Evolutionary conservation across 2,329 filamentous ascomycete genomes (phyloP).

Genomic region (Calonectria henricotiae): DNA sequence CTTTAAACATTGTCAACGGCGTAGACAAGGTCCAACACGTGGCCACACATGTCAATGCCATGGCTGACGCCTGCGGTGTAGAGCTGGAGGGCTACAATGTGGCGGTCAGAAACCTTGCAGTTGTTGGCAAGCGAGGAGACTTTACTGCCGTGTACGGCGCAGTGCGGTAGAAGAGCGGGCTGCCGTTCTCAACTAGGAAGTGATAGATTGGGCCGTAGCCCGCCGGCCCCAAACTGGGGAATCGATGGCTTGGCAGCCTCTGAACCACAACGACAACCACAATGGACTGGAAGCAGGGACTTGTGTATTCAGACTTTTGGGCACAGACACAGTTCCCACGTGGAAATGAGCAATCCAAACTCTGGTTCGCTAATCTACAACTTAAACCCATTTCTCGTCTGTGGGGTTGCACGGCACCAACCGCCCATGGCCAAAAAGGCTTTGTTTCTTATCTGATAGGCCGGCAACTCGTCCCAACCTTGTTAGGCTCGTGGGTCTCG

Average conservation of each 20-base stretch:
- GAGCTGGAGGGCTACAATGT: background rate
- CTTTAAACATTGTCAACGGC: background rate
- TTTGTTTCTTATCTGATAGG: conserved; percentile 2
- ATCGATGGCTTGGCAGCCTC: no score
- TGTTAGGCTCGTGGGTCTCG: conserved; percentile 1
- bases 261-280: background rate
- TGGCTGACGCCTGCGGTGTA: background rate
- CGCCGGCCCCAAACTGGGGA: background rate
- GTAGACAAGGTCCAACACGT: background rate
- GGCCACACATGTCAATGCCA: background rate
- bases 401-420: conserved; percentile 19
- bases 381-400: background rate
- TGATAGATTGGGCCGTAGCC: background rate
- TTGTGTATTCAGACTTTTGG: background rate
- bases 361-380: conserved; percentile 16
- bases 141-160: background rate
- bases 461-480: background rate
- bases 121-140: background rate
- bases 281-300: background rate
- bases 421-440: background rate
- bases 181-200: background rate
- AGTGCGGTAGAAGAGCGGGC: background rate
- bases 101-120: background rate
- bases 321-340: conserved; percentile 5
- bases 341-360: background rate